Conservation (phyloP, 1,284 basidiomycete genomes). For the Ustilago curta region DNA sequence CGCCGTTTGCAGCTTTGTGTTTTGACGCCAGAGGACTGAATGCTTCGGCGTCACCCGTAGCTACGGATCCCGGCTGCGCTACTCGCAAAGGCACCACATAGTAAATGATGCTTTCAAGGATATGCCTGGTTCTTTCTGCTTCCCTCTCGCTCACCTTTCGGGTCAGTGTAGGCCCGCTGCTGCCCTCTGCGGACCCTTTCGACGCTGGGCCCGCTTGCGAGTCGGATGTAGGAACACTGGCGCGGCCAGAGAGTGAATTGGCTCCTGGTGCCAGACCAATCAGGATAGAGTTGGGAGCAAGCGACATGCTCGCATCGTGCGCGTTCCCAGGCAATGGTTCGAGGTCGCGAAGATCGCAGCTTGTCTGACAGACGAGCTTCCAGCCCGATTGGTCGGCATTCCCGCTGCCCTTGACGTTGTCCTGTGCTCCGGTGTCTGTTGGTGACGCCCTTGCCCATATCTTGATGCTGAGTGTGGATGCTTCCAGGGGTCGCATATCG, state of each 20-base stretch:
- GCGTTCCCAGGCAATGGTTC: slow-evolving; percentile 26
- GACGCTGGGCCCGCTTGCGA: neutral
- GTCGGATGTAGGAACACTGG: slow-evolving; percentile 7
- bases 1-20: neutral
- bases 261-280: slow-evolving; percentile 39
- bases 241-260: slow-evolving; percentile 39
- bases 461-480: slow-evolving; percentile 21
- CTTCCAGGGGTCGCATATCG: slow-evolving; percentile 1
- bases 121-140: slow-evolving; percentile 29
- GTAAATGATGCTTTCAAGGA: slow-evolving; percentile 39
- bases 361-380: slow-evolving; percentile 33
- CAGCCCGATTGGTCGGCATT: slow-evolving; percentile 11
- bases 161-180: slow-evolving; percentile 12
- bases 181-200: neutral
- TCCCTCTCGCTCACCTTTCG: slow-evolving; percentile 32
- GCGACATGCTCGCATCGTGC: slow-evolving; percentile 16
- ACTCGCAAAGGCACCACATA: slow-evolving; percentile 28
- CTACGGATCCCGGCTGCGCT: neutral
- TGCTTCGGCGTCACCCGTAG: neutral
- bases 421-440: neutral
- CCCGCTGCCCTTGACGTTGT: too few species aligned
- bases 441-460: slow-evolving; percentile 25
- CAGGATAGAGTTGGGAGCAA: slow-evolving; percentile 38
- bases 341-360: slow-evolving; percentile 40
- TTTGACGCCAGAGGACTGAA: neutral